A percentile compares a stretch with the other conserved stretches of the same genome.
These are phyloP conservation scores for Gliomastix tumulicola DNA, from an alignment of 2,329 filamentous ascomycete genomes.

Conservation along the genomic window DNA sequence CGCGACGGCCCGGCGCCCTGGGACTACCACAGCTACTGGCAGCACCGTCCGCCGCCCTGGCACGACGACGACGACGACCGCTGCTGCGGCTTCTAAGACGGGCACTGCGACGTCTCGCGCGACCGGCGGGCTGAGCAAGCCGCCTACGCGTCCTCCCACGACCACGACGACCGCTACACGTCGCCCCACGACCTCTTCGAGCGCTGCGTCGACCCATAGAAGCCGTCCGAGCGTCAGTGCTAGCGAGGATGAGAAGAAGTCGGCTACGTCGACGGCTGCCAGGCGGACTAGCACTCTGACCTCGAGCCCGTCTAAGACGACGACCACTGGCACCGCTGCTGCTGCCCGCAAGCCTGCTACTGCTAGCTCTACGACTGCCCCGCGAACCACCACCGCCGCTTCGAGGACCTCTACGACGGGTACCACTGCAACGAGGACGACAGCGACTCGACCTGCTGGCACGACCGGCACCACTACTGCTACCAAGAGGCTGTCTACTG, in stretches of 20 bases:
- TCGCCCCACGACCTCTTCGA: conserved; percentile 21
- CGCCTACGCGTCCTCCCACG: conserved; percentile 37
- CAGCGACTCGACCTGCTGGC: conserved; percentile 26
- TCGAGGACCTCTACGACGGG: conserved; percentile 18
- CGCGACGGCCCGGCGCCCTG: conserved; percentile 26
- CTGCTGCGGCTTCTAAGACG: conserved; percentile 14
- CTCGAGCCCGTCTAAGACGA: conserved; percentile 25
- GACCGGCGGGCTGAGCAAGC: conserved; percentile 36
- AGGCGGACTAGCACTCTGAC: conserved; percentile 36
- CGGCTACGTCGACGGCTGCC: conserved; percentile 26
- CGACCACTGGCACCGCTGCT: conserved; percentile 20
- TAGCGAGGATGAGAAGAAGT: conserved; percentile 43
- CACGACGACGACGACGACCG: conserved; percentile 13
- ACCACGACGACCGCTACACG: conserved; percentile 22
- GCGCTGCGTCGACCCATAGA: conserved; percentile 33
- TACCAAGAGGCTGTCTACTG: conserved; percentile 51
- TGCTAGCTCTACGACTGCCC: conserved; percentile 13
- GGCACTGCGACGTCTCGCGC: conserved; percentile 20
- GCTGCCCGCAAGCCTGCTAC: conserved; percentile 26
- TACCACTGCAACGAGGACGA: conserved; percentile 24
- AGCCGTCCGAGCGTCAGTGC: conserved; percentile 40
- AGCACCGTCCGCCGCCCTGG: conserved; percentile 23
- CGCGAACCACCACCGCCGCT: conserved; percentile 23
- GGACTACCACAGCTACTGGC: conserved; percentile 19
- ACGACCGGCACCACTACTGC: conserved; percentile 36